Evolutionary conservation across 1,284 basidiomycete genomes (phyloP).

Genomic region (Abortiporus biennis): DNA sequence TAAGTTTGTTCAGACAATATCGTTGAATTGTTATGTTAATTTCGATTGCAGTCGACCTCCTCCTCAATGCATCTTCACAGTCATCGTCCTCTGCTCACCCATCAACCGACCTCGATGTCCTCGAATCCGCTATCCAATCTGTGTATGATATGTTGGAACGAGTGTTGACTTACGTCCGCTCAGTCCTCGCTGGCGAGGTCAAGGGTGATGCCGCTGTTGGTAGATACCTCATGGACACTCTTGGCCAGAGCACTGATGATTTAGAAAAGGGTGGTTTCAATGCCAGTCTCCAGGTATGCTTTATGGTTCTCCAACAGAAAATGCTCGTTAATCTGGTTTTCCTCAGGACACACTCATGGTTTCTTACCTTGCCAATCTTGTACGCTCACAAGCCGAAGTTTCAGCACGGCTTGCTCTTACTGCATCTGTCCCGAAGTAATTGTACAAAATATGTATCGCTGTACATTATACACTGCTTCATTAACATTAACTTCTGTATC

Average conservation of each 20-base stretch:
- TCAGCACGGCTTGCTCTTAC: conserved; percentile 85
- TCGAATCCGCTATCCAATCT: conserved; percentile 67
- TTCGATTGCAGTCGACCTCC: conserved; percentile 61
- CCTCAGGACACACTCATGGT: conserved; percentile 88
- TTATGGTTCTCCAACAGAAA: conserved; percentile 1
- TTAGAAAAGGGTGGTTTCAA: conserved; percentile 74
- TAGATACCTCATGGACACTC: conserved; percentile 88
- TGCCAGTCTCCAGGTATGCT: conserved; percentile 61
- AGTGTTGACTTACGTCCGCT: conserved; percentile 82
- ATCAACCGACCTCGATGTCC: conserved; percentile 55
- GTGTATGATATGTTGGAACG: conserved; percentile 81
- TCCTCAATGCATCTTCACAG: conserved; percentile 36
- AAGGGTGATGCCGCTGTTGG: conserved; percentile 87
- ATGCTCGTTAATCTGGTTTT: background rate
- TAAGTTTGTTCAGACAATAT: conserved; percentile 37
- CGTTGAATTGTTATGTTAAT: conserved; percentile 4
- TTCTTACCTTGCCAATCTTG: conserved; percentile 91
- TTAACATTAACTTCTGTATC: conserved; percentile 3
- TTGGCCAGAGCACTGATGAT: conserved; percentile 62
- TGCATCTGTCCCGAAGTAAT: too few species aligned
- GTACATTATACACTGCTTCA: conserved; percentile 14
- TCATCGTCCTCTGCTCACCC: conserved; percentile 45
- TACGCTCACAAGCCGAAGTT: conserved; percentile 92
- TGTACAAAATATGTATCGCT: conserved; percentile 18
- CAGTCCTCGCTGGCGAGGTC: conserved; percentile 73